A percentile compares a stretch with the other conserved stretches of the same genome.
These are phyloP conservation scores for Candida ulmi DNA, from an alignment of 805 yeast genomes.

Conservation along the genomic window DNA sequence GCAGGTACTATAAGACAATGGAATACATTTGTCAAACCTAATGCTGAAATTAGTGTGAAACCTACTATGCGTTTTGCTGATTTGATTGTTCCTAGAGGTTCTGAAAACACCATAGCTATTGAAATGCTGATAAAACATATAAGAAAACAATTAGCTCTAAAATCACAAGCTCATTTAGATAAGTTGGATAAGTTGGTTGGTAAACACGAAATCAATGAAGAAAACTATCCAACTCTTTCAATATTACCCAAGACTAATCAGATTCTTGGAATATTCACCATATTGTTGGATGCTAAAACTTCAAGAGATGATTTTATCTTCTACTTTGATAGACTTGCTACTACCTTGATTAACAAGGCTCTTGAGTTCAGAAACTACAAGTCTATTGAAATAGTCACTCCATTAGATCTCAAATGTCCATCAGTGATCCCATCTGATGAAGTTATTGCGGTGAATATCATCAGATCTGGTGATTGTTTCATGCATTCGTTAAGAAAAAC, in stretches of 20 bases:
- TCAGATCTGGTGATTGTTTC: slow-evolving; percentile 92
- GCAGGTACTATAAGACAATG: slow-evolving; percentile 82
- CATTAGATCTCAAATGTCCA: slow-evolving; percentile 27
- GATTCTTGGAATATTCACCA: slow-evolving; percentile 63
- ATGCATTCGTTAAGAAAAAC: slow-evolving; percentile 72
- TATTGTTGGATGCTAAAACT: slow-evolving; percentile 51
- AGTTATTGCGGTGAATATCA: slow-evolving; percentile 69
- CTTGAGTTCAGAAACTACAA: slow-evolving; percentile 45
- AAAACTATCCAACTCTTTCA: slow-evolving; percentile 11
- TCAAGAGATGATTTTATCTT: slow-evolving; percentile 76
- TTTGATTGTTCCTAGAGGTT: slow-evolving; percentile 84
- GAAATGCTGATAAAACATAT: slow-evolving; percentile 76
- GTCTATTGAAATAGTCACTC: slow-evolving; percentile 34
- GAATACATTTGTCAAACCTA: slow-evolving; percentile 89
- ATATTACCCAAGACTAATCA: slow-evolving; percentile 52
- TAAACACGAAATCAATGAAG: slow-evolving; percentile 23
- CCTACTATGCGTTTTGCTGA: slow-evolving; percentile 81
- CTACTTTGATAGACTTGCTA: slow-evolving; percentile 79
- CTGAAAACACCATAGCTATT: slow-evolving; percentile 77
- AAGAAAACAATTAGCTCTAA: slow-evolving; percentile 57
- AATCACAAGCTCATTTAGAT: slow-evolving; percentile 62
- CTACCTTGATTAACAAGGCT: slow-evolving; percentile 62
- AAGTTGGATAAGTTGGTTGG: slow-evolving; percentile 55
- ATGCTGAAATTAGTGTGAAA: slow-evolving; percentile 66
- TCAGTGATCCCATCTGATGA: slow-evolving; percentile 33